Evolutionary conservation across 768 basidiomycete genomes (phyloP).

Genomic region (Coprinellus aureogranulatus): DNA sequence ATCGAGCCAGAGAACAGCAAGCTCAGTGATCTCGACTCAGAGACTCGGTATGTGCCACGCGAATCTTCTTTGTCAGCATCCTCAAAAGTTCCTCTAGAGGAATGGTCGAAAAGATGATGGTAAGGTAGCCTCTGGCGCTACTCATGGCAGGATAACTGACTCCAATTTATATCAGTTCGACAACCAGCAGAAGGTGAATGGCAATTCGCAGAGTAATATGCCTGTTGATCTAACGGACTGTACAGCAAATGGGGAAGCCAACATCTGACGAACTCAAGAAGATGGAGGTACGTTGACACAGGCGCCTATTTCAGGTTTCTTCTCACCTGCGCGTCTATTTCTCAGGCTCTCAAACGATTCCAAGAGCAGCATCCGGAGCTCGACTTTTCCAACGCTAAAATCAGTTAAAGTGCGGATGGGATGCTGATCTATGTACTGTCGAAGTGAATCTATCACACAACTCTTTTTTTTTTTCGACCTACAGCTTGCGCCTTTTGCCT

Average conservation of each 20-base stretch:
- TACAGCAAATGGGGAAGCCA: conserved; percentile 90
- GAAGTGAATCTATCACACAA: too few relatives aligned
- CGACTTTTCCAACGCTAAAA: conserved; percentile 91
- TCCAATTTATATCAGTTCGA: conserved; percentile 52
- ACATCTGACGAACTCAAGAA: conserved; percentile 94
- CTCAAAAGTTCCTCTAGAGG: conserved; percentile 48
- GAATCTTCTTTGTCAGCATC: background rate
- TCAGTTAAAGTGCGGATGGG: conserved; percentile 47
- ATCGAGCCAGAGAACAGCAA: conserved; percentile 95
- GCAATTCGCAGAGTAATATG: too few relatives aligned
- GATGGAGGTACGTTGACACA: conserved; percentile 59
- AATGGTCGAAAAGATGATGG: conserved; percentile 99
- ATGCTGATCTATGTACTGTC: background rate
- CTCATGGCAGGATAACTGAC: conserved; percentile 3
- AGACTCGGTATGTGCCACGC: conserved; percentile 73
- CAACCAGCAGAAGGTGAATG: conserved; percentile 66
- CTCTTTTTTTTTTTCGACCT: too few relatives aligned
- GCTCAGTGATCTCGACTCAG: conserved; percentile 91
- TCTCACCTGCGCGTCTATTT: background rate
- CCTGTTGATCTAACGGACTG: background rate
- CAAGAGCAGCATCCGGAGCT: conserved; percentile 89
- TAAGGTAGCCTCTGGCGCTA: conserved; percentile 36
- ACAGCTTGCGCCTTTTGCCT: conserved; percentile 43
- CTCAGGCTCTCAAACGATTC: conserved; percentile 82
- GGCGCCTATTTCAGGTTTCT: conserved; percentile 6